Evolutionary conservation across 306 rosid genomes (phyloP), one percentile per base, ranked within the genome.

Genomic region (Myrica gale): DNA sequence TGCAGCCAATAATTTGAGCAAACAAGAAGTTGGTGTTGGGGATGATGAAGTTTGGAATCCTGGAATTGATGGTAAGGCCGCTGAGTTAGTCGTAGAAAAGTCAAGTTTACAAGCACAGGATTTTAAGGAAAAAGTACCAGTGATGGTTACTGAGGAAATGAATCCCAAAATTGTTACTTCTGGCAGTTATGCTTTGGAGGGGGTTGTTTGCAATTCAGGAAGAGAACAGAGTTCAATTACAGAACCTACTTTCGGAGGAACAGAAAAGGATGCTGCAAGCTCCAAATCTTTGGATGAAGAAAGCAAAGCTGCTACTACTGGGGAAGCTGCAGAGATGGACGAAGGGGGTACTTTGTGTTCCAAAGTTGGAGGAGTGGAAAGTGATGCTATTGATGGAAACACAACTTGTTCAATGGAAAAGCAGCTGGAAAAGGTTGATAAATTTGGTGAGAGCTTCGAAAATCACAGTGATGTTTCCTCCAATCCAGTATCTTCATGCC

Each of bases 371-470:
- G 71, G 67, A 63, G 61, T n/a, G 67, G 78, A 72, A 50, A 68
- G 20, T 68, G 67, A 11, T 71, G 74, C 55, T 67, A 17, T 23
- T 8, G 75, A 72, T n/a, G 78, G 65, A 54, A 78, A 65, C 42
- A 63, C 56, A 9, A 75, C 69, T 78, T 39, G 69, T 75, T 74
- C 82, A 76, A 75, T 69, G 44, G 87, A 43, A 37, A 78, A 76
- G 42, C 83, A 76, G 79, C 76, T 76, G 11, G 76, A 73, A 58
- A 80, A 81, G 78, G 58, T 78, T 41, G 85, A 72, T 69, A 32
- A 57, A 54, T 77, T 56, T 16, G 78, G 70, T 73, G 74, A 37
- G 7, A 72, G 68, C 68, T 48, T 73, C 61, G 46, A 54, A 68
- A 72, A 53, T 71, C 74, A 80, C 7, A 46, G 17, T 44, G 65